Percentiles rank a stretch among this genome's conserved stretches.
Conservation (phyloP, 495 filamentous ascomycete genomes). For the Aspergillus panamensis region DNA sequence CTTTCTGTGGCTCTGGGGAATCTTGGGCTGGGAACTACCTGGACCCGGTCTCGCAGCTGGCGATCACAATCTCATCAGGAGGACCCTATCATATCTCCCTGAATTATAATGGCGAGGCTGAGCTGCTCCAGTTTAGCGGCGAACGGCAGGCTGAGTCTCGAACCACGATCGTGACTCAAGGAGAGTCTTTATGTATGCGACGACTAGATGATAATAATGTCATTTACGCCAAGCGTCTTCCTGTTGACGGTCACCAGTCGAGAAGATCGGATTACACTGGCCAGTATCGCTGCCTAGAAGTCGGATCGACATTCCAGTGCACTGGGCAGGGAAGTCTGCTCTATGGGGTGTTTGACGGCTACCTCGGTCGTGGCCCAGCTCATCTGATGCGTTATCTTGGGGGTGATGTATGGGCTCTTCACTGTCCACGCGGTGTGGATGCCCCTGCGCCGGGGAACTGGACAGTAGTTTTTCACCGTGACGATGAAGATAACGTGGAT, state of each 20-base stretch:
- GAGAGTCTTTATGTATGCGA: constrained; percentile 22
- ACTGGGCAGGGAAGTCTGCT: constrained; percentile 25
- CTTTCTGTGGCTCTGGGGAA: not conserved
- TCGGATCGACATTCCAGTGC: constrained; percentile 33
- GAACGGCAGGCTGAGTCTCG: constrained; percentile 10
- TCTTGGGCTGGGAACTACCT: constrained; percentile 29
- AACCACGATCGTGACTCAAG: constrained; percentile 19
- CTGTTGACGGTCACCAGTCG: constrained; percentile 4
- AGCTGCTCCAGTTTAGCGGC: not conserved
- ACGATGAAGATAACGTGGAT: constrained; percentile 17
- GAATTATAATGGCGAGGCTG: constrained; percentile 16
- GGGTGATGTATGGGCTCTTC: constrained; percentile 31
- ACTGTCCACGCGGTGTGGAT: constrained; percentile 33
- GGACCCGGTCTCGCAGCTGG: constrained; percentile 27
- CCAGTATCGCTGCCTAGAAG: constrained; percentile 26
- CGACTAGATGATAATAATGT: constrained; percentile 27
- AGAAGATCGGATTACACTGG: constrained; percentile 19
- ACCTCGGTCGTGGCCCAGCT: constrained; percentile 26
- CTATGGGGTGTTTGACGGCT: constrained; percentile 34
- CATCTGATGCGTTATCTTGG: constrained; percentile 28
- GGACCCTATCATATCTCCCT: constrained; percentile 20
- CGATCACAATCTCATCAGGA: constrained; percentile 20
- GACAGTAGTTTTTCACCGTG: constrained; percentile 29
- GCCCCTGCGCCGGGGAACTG: constrained; percentile 34
- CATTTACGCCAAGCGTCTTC: constrained; percentile 24